These are phyloP conservation scores for Microbotryum intermedium DNA, from an alignment of 1,284 basidiomycete genomes.

Conservation along the genomic window DNA sequence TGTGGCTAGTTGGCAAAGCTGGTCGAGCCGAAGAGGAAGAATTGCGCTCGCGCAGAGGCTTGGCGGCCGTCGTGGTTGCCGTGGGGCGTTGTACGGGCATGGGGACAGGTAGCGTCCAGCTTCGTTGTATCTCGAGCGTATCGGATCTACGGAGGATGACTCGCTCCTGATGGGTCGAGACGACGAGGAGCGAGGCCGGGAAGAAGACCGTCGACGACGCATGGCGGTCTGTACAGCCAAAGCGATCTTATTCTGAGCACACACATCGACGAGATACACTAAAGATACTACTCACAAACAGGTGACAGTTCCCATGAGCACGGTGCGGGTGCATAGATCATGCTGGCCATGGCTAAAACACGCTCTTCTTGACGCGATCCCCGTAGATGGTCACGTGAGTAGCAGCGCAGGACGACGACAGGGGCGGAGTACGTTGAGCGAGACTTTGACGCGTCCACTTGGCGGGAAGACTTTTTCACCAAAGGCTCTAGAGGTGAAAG, in stretches of 20 bases:
- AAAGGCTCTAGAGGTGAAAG: no score
- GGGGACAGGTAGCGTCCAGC: slow-evolving; percentile 12
- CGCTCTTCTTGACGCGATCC: no score
- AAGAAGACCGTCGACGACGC: neutral
- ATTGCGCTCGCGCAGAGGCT: neutral
- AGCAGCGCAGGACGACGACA: no score
- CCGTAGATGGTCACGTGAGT: no score
- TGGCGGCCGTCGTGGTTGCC: neutral
- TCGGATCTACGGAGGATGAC: slow-evolving; percentile 7
- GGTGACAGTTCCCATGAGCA: slow-evolving; percentile 17
- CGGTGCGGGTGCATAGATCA: no score
- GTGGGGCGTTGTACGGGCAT: neutral
- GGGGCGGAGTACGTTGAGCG: no score
- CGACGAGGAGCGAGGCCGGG: neutral
- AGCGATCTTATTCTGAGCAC: neutral
- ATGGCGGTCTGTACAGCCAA: slow-evolving; percentile 3
- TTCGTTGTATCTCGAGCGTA: slow-evolving; percentile 6
- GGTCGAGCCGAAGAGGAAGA: neutral
- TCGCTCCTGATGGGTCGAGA: slow-evolving; percentile 5
- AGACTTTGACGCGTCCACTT: no score
- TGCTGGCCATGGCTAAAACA: no score
- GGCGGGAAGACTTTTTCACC: no score
- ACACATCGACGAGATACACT: no score
- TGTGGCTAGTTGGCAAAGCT: neutral
- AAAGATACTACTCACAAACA: neutral